These are phyloP conservation scores for Jamesozyma piceae DNA, from an alignment of 805 yeast genomes.

Conservation along the genomic window DNA sequence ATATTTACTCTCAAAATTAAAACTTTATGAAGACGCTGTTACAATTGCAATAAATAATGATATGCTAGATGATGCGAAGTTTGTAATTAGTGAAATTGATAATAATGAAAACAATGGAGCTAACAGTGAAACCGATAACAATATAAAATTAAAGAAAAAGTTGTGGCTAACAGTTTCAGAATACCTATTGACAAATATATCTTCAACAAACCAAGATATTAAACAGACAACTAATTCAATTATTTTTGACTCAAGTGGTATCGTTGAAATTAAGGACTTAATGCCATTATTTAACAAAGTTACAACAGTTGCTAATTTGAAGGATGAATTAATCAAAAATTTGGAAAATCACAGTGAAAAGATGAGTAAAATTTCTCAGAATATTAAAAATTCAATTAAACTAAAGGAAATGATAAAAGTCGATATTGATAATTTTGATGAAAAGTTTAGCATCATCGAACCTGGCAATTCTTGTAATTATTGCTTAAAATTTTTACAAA, in stretches of 20 bases:
- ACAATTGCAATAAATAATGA: slow-evolving; percentile 59
- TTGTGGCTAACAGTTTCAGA: slow-evolving; percentile 60
- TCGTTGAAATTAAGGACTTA: slow-evolving; percentile 66
- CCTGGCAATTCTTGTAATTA: slow-evolving; percentile 76
- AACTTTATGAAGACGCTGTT: slow-evolving; percentile 72
- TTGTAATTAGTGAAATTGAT: slow-evolving; percentile 9
- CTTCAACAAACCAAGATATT: slow-evolving; percentile 12
- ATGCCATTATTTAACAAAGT: slow-evolving; percentile 80
- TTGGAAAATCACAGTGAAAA: slow-evolving; percentile 61
- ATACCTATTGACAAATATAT: slow-evolving; percentile 20
- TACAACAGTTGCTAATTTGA: slow-evolving; percentile 69
- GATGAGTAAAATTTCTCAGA: slow-evolving; percentile 56
- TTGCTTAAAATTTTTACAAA: slow-evolving; percentile 61
- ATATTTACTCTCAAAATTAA: slow-evolving; percentile 57
- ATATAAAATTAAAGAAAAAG: slow-evolving; percentile 44
- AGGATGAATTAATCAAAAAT: slow-evolving; percentile 74
- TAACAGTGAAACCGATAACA: background rate
- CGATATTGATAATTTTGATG: slow-evolving; percentile 45
- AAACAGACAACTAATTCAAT: slow-evolving; percentile 31
- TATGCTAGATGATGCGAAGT: slow-evolving; percentile 21
- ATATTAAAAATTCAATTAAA: slow-evolving; percentile 63
- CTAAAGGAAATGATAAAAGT: slow-evolving; percentile 51
- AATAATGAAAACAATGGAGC: background rate
- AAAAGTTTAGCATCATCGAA: slow-evolving; percentile 56
- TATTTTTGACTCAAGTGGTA: slow-evolving; percentile 37